Percentiles rank a stretch among this genome's conserved stretches.
Evolutionary conservation across 2,329 filamentous ascomycete genomes (phyloP).

Genomic region (Onygenales sp.): DNA sequence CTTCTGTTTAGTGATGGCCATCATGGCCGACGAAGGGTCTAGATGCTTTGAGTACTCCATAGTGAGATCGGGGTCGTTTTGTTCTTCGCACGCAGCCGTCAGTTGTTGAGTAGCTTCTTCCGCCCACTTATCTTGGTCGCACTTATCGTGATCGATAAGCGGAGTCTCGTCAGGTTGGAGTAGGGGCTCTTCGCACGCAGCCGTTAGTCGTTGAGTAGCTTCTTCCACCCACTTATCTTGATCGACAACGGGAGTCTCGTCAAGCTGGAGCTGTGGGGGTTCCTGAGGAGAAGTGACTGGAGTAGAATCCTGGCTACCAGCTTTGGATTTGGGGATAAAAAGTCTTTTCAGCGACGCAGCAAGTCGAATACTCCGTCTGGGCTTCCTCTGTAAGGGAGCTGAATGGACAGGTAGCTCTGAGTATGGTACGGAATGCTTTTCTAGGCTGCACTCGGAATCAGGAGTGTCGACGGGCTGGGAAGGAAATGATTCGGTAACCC

Average conservation of each 20-base stretch:
- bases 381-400: slow-evolving; percentile 3
- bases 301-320: slow-evolving; percentile 1
- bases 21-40: slow-evolving; percentile 33
- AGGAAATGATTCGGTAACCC: too few species aligned
- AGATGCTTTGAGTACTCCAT: slow-evolving; percentile 25
- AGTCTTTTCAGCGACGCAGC: slow-evolving; percentile 8
- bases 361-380: slow-evolving; percentile 6
- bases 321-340: slow-evolving; percentile 7
- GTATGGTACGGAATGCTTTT: slow-evolving; percentile 1
- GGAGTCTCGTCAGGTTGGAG: too few species aligned
- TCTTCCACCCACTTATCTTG: neutral
- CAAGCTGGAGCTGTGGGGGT: neutral
- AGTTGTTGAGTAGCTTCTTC: neutral
- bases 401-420: slow-evolving; percentile 1
- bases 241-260: neutral
- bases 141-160: neutral
- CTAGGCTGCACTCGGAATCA: neutral
- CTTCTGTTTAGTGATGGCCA: slow-evolving; percentile 39
- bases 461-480: neutral
- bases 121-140: neutral
- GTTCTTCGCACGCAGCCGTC: neutral
- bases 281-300: neutral
- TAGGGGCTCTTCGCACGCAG: too few species aligned
- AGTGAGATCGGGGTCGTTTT: neutral
- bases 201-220: neutral